phyloP scores from a whole-genome alignment of 2,329 filamentous ascomycete genomes.

The Ophiostoma novo-ulmi region DNA sequence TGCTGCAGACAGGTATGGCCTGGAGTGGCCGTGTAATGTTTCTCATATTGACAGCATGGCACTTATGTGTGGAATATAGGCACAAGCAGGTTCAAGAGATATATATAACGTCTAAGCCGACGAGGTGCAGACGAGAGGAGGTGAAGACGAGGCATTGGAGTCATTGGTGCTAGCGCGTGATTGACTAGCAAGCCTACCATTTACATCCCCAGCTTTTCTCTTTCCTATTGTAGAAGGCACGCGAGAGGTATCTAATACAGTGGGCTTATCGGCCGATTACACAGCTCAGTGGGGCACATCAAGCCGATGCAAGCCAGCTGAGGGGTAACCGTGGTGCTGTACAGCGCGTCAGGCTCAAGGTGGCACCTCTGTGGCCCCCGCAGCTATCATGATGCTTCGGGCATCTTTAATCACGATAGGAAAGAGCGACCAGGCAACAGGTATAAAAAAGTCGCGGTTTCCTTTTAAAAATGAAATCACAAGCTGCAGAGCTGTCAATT shows the following conservation, averaged over 20 bases:
- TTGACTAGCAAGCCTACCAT: not conserved
- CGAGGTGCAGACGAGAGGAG: not conserved
- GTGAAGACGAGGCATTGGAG: not conserved
- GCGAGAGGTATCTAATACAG: not conserved
- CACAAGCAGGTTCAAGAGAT: no score
- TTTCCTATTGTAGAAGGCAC: not conserved
- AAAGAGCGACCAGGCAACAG: not conserved
- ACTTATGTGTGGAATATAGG: not conserved
- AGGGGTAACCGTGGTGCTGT: slow-evolving; percentile 17
- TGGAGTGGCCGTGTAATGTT: slow-evolving; percentile 38
- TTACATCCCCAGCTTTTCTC: not conserved
- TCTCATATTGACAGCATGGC: slow-evolving; percentile 46
- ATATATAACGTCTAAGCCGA: no score
- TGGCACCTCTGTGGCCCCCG: not conserved
- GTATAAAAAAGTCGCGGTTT: not conserved
- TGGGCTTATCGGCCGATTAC: not conserved
- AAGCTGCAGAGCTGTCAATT: no score
- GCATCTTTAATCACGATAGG: not conserved
- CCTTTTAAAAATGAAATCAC: not conserved
- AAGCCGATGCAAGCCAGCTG: slow-evolving; percentile 9
- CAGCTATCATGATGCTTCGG: not conserved
- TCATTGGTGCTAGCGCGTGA: not conserved
- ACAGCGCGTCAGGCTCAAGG: slow-evolving; percentile 13
- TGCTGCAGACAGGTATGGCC: slow-evolving; percentile 32
- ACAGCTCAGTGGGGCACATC: slow-evolving; percentile 11